Base-by-base conservation (phyloP, 2,329 filamentous ascomycete genomes). In the Diaporthe aspalathi region DNA sequence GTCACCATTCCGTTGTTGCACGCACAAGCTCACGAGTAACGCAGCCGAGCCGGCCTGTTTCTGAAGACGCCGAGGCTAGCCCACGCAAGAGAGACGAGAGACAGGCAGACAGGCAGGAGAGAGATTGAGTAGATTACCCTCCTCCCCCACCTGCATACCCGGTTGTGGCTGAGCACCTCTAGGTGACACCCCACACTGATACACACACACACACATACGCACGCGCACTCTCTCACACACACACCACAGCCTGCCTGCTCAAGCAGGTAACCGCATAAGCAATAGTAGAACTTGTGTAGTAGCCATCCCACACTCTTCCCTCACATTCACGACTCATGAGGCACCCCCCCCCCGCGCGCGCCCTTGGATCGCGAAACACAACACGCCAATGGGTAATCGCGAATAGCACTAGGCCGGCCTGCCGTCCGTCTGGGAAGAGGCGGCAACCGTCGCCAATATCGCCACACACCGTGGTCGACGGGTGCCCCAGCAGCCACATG, bases 351-450 rank as follows among this genome's bases (percentile, higher is more conserved):
- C 9, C 9, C 9, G 32, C 32, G 5, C n/a, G n/a, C n/a, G 1
- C 32, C 40, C 32, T 35, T 29, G 24, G 43, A 67, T 67, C 68
- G 56, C 52, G 57, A 70, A 53, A 6, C 12, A 45, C 45, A 43
- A 14, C 40, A 57, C 45, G 53, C 71, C 71, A 73, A 73, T 73
- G 49, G 40, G 40, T 29, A 60, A 67, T 67, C 65, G 71, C 71
- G 35, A 65, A 38, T 52, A 68, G 71, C 71, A 68, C 68, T 71
- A 73, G 70, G 70, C 45, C 62, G 32, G 5, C 45, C 62, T 5
- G 5, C 32, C 9, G 32, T 5, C 32, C 9, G 20, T 65, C 40
- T 43, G 32, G n/a, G 56, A 65, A 67, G 35, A 50, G 60, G 66
- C 50, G 32, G 47, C 52, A 35, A 56, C 38, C 53, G 69, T 73